Evolutionary conservation across 495 filamentous ascomycete species (phyloP).

Genomic region (Xylaria acuta): DNA sequence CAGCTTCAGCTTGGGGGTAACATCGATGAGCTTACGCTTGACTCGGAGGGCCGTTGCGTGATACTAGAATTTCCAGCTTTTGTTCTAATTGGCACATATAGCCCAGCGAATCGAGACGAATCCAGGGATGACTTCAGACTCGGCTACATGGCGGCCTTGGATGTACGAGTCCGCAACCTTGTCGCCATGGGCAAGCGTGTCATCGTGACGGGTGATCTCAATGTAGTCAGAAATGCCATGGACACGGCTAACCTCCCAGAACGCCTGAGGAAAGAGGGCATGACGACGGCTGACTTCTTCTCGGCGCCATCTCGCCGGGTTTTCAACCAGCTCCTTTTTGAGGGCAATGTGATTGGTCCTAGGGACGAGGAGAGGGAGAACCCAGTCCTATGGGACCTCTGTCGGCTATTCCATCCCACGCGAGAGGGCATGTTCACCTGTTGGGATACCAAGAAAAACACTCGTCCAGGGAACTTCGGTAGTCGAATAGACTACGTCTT

Average conservation of each 20-base stretch:
- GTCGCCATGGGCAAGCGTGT: constrained; percentile 80
- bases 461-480: constrained; percentile 88
- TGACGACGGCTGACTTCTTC: constrained; percentile 72
- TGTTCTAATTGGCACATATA: constrained; percentile 88
- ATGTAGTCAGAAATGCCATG: constrained; percentile 76
- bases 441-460: constrained; percentile 87
- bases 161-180: constrained; percentile 84
- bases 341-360: constrained; percentile 70
- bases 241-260: constrained; percentile 77
- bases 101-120: constrained; percentile 85
- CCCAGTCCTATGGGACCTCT: constrained; percentile 84
- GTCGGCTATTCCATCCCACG: constrained; percentile 78
- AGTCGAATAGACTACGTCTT: constrained; percentile 93
- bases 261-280: constrained; percentile 70
- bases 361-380: constrained; percentile 75
- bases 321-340: constrained; percentile 82
- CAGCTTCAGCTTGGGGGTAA: constrained; percentile 74
- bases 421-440: constrained; percentile 95
- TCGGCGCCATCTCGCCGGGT: constrained; percentile 76
- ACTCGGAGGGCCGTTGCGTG: constrained; percentile 91
- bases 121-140: constrained; percentile 83
- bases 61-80: constrained; percentile 97
- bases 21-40: constrained; percentile 73
- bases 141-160: constrained; percentile 78
- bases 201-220: constrained; percentile 86